Conservation (phyloP, 2,329 filamentous ascomycete species). For the Fusarium euwallaceae region DNA sequence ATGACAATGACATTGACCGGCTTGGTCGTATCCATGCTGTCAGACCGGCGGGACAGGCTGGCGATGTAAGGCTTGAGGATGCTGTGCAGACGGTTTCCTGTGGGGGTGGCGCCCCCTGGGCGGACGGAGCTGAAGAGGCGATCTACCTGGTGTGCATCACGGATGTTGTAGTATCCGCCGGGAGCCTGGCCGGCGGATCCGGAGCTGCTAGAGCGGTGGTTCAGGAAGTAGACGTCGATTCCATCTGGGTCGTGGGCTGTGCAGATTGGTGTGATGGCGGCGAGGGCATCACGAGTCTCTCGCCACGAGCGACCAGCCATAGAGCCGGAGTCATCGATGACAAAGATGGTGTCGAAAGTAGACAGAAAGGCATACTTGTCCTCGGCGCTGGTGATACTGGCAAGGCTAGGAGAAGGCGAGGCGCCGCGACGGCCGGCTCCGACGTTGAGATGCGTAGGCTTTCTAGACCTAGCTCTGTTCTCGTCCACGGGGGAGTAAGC, state of each 20-base stretch:
- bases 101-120: constrained; percentile 79
- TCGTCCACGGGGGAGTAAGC: constrained; percentile 47
- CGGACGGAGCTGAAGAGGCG: constrained; percentile 77
- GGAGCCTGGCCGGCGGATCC: constrained; percentile 56
- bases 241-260: constrained; percentile 84
- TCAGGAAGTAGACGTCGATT: constrained; percentile 92
- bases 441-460: constrained; percentile 1
- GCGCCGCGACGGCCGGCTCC: constrained; percentile 29
- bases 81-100: constrained; percentile 75
- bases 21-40: constrained; percentile 66
- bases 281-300: constrained; percentile 78
- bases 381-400: constrained; percentile 61
- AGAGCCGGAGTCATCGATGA: constrained; percentile 92
- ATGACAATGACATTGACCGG: constrained; percentile 94
- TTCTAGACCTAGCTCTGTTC: constrained; percentile 1
- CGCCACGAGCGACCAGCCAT: constrained; percentile 85
- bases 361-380: constrained; percentile 82
- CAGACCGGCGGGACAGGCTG: constrained; percentile 52
- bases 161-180: constrained; percentile 75
- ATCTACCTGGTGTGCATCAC: constrained; percentile 67
- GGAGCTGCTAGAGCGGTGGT: constrained; percentile 65
- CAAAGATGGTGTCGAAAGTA: constrained; percentile 87
- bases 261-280: constrained; percentile 84
- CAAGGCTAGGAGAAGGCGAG: constrained; percentile 32
- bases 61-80: constrained; percentile 81